phyloP scores from a whole-genome alignment of 805 yeast genomes.

The Sugiyamaella boreocaroliniensis region DNA sequence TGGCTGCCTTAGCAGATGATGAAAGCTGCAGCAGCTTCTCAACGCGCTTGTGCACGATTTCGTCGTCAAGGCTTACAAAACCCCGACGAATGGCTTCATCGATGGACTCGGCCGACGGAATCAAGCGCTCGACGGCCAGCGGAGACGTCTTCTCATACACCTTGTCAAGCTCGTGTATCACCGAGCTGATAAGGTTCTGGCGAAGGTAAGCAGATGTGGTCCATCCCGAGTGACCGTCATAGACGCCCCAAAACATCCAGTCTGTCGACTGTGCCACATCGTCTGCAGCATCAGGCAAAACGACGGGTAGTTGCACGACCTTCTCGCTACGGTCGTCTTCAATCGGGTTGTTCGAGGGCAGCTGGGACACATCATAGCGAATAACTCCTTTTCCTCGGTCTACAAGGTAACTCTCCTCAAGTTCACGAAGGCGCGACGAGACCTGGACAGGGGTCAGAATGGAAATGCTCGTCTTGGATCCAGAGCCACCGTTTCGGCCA shows the following conservation, averaged over 20 bases:
- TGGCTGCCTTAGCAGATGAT: constrained; percentile 36
- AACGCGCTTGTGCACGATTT: constrained; percentile 71
- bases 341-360: constrained; percentile 87
- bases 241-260: constrained; percentile 92
- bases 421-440: constrained; percentile 55
- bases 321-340: constrained; percentile 91
- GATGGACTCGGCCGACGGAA: constrained; percentile 62
- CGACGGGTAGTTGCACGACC: constrained; percentile 49
- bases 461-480: constrained; percentile 5
- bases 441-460: constrained; percentile 49
- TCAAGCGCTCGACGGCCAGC: constrained; percentile 38
- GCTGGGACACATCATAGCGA: constrained; percentile 82
- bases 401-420: constrained; percentile 74
- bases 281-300: constrained; percentile 32
- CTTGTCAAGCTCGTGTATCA: constrained; percentile 68
- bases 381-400: constrained; percentile 81
- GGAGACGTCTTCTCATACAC: constrained; percentile 46
- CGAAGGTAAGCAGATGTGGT: constrained; percentile 82
- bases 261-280: constrained; percentile 47
- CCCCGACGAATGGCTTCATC: constrained; percentile 79
- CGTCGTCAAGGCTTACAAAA: constrained; percentile 76
- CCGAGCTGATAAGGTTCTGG: constrained; percentile 67
- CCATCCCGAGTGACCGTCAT: constrained; percentile 97
- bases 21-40: constrained; percentile 49
- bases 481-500: background rate